These are phyloP conservation scores for Coemansia sp. DNA, from an alignment of 192 early-diverging fungal species.

Conservation along the genomic window DNA sequence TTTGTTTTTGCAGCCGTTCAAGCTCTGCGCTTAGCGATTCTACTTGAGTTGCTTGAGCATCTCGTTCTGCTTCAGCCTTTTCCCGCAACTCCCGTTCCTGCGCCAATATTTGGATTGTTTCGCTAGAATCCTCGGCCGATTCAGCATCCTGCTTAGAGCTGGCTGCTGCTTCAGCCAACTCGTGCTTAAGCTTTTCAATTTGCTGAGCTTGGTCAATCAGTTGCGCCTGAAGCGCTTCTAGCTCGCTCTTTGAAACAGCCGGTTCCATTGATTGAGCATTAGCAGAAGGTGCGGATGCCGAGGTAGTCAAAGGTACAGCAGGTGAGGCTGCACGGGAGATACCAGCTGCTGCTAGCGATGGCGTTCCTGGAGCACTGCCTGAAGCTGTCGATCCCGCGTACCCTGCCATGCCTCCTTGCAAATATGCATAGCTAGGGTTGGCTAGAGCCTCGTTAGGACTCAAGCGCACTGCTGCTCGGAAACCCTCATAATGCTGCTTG, in stretches of 20 bases:
- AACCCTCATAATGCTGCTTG: constrained; percentile 74
- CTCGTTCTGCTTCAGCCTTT: constrained; percentile 18
- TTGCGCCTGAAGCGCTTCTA: constrained; percentile 22
- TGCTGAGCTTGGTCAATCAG: constrained; percentile 24
- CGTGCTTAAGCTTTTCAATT: constrained; percentile 23
- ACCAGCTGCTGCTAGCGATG: constrained; percentile 15
- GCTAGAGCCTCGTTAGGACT: constrained; percentile 20
- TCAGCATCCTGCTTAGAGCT: background rate
- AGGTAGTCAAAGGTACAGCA: background rate
- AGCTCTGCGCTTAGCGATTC: constrained; percentile 13
- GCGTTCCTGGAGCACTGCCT: constrained; percentile 34
- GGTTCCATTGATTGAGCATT: constrained; percentile 2
- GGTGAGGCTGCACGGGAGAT: constrained; percentile 36
- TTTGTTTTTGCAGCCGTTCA: constrained; percentile 8
- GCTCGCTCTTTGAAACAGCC: constrained; percentile 25
- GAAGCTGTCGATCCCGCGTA: constrained; percentile 17
- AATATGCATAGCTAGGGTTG: constrained; percentile 41
- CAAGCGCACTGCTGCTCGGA: constrained; percentile 24
- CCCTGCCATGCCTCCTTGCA: constrained; percentile 36
- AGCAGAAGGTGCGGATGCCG: background rate
- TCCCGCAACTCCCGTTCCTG: constrained; percentile 26
- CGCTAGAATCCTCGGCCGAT: background rate
- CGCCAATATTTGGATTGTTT: background rate
- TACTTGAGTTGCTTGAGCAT: constrained; percentile 15
- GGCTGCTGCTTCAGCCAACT: constrained; percentile 13